Percentiles rank a stretch among this genome's conserved stretches.
These are phyloP conservation scores for Noccaea bulbosa DNA, from an alignment of 345 rosid species.

Conservation along the genomic window DNA sequence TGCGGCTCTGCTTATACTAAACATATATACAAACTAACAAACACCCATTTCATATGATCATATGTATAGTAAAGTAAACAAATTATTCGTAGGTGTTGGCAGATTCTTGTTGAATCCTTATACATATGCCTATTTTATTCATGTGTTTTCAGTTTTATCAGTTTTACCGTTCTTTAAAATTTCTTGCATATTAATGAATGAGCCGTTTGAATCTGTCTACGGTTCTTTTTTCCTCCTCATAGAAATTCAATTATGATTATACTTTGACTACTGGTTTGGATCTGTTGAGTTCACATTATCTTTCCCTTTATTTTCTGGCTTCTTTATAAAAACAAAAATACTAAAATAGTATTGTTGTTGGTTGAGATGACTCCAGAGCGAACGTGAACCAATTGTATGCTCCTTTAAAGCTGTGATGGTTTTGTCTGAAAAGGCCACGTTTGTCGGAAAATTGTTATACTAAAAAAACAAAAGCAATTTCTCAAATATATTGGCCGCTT, in stretches of 20 bases:
- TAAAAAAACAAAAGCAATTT: slow-evolving; percentile 17
- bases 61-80: background rate
- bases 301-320: slow-evolving; percentile 1
- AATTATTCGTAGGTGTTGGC: background rate
- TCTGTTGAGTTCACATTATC: slow-evolving; percentile 30
- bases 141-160: background rate
- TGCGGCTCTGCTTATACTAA: slow-evolving; percentile 9
- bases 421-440: slow-evolving; percentile 45
- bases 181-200: slow-evolving; percentile 24
- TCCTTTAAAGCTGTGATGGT: slow-evolving; percentile 43
- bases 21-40: background rate
- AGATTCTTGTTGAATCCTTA: slow-evolving; percentile 8
- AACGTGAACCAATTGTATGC: slow-evolving; percentile 33
- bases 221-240: slow-evolving; percentile 3
- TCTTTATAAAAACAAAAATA: slow-evolving; percentile 17
- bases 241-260: slow-evolving; percentile 18
- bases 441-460: slow-evolving; percentile 40
- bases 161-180: slow-evolving; percentile 5
- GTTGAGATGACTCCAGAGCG: slow-evolving; percentile 36
- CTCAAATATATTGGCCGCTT: slow-evolving; percentile 16
- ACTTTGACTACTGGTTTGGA: slow-evolving; percentile 43
- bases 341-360: slow-evolving; percentile 33
- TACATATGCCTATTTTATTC: background rate
- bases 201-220: slow-evolving; percentile 12
- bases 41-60: background rate